Evolutionary conservation across 176 grass and related monocot genomes (phyloP), one percentile per base, ranked within the genome.

Genomic region (Oryza australiensis): DNA sequence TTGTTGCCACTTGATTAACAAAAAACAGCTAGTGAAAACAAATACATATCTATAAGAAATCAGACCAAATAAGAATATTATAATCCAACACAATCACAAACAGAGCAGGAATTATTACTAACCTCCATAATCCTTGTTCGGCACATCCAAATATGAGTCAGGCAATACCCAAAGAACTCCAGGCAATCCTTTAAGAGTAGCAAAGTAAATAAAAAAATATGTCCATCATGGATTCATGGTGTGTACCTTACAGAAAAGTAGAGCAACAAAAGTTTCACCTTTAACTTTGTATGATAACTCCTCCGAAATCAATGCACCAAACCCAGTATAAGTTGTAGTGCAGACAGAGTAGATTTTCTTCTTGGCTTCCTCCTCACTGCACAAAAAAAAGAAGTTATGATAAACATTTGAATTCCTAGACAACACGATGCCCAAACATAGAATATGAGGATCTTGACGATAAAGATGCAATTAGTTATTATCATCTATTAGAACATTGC

Each of bases 121-220:
- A 98, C 95, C 95, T 98, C 95, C 95, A 49, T 98, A 98, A 41
- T 98, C 95, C 84, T 98, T 93, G 88, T 98, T 98, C 27, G 95
- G 90, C 66, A 98, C 95, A 91, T 98, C 95, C 78, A 98, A 81
- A 72, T 98, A 98, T 2, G 95, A 98, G 91, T 98, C 95, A 66
- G 95, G 95, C 72, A 98, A 89, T 70, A 98, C 95, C 95, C 95
- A 98, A 73, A 98, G 95, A 87, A 98, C 95, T 86, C 95, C 92
- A 1, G 95, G 92, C 79, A 98, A 89, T 84, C 88, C 92, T 98
- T 75, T 46, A 85, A 79, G 74, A 24, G 65, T 27, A 74, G 64
- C 22, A 55, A 68, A 32, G 81, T 24, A 13, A 81, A 66, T 2
- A 79, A 73, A 46, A 12, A 8, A 42, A 78, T 72, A 77, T 16